Conservation (phyloP, 2,329 filamentous ascomycete species). For the Dactylonectria macrodidyma region DNA sequence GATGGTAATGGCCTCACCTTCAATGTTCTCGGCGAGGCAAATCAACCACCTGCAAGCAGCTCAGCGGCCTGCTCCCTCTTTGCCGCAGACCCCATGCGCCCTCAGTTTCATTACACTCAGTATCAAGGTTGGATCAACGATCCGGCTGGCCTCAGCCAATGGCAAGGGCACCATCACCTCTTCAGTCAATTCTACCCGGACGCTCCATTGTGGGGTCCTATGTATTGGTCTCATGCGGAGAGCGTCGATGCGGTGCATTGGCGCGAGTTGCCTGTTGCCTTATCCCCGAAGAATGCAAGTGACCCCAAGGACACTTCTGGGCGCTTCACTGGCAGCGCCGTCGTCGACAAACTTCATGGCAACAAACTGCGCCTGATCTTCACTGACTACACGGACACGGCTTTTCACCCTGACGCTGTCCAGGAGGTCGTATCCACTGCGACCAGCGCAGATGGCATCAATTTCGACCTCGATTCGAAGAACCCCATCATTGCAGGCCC, state of each 20-base stretch:
- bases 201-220: slow-evolving; percentile 44
- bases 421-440: slow-evolving; percentile 42
- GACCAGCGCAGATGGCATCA: slow-evolving; percentile 41
- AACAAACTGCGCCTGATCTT: slow-evolving; percentile 42
- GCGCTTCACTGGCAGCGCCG: slow-evolving; percentile 45
- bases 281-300: slow-evolving; percentile 32
- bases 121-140: slow-evolving; percentile 51
- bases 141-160: slow-evolving; percentile 43
- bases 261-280: slow-evolving; percentile 42
- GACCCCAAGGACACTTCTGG: slow-evolving; percentile 39
- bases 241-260: slow-evolving; percentile 46
- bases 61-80: slow-evolving; percentile 39
- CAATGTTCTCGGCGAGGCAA: slow-evolving; percentile 48
- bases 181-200: slow-evolving; percentile 47
- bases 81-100: slow-evolving; percentile 44
- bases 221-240: slow-evolving; percentile 46
- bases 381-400: slow-evolving; percentile 43
- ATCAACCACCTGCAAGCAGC: slow-evolving; percentile 40
- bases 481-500: slow-evolving; percentile 40
- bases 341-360: slow-evolving; percentile 25
- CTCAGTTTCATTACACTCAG: slow-evolving; percentile 48
- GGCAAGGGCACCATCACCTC: slow-evolving; percentile 46
- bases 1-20: slow-evolving; percentile 45
- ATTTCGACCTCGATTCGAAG: slow-evolving; percentile 35
- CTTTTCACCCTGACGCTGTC: slow-evolving; percentile 40